Percentiles rank a stretch among this genome's conserved stretches.
phyloP scores from a whole-genome alignment of 768 basidiomycete genomes.

The Pholiota microspora region DNA sequence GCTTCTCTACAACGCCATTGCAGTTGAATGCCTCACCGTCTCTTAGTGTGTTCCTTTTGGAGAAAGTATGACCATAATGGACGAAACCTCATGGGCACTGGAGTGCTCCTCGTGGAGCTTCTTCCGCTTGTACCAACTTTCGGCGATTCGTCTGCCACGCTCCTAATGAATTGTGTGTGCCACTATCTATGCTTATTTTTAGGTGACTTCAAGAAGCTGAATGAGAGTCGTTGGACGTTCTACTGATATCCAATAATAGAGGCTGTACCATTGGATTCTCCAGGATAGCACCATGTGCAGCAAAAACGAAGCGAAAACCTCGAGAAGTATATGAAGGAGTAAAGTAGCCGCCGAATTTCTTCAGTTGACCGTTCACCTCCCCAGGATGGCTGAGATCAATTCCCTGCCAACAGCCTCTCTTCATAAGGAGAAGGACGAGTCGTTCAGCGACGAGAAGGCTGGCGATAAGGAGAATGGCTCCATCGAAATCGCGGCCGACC shows the following conservation, averaged over 20 bases:
- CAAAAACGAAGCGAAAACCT: background rate
- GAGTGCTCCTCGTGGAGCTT: background rate
- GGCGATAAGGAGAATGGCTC: slow-evolving; percentile 11
- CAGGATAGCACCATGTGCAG: background rate
- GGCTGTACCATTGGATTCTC: background rate
- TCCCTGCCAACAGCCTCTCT: background rate
- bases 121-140: background rate
- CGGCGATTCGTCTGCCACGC: background rate
- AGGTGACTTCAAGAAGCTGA: too few relatives aligned
- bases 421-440: background rate
- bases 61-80: background rate
- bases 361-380: background rate
- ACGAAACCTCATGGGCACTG: background rate
- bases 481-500: slow-evolving; percentile 15
- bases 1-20: too few relatives aligned
- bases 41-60: background rate
- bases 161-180: background rate
- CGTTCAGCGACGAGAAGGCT: slow-evolving; percentile 26
- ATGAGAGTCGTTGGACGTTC: background rate
- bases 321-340: background rate
- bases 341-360: background rate
- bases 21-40: background rate
- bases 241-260: background rate
- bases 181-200: too few relatives aligned
- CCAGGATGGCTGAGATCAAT: background rate